Evolutionary conservation across 1,284 basidiomycete genomes (phyloP).

Genomic region (Microbotryum violaceum): DNA sequence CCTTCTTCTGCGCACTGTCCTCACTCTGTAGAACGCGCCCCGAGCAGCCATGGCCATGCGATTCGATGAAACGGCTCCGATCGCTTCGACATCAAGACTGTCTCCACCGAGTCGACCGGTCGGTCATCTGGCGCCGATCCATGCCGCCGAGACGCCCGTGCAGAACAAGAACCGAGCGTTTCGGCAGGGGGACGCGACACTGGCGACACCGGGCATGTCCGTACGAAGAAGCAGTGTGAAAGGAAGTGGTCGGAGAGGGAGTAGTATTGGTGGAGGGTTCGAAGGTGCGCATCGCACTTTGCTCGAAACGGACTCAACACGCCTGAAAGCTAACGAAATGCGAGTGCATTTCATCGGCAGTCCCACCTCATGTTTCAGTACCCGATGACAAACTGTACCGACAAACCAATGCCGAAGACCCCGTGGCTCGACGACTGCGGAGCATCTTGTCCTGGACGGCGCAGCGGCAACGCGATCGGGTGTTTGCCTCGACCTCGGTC

Average conservation of each 20-base stretch:
- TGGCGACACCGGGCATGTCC: constrained; percentile 7
- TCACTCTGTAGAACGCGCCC: neutral
- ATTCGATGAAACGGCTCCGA: neutral
- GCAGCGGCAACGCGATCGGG: constrained; percentile 19
- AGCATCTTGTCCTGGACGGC: constrained; percentile 25
- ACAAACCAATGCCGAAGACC: constrained; percentile 18
- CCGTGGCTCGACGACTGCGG: constrained; percentile 19
- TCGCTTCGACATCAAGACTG: neutral
- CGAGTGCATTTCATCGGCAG: neutral
- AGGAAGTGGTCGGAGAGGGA: constrained; percentile 23
- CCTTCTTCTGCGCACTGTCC: neutral
- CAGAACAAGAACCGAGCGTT: constrained; percentile 25
- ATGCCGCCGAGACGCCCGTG: constrained; percentile 24
- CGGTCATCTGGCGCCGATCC: neutral
- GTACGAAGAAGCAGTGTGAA: constrained; percentile 17
- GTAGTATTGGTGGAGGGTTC: constrained; percentile 26
- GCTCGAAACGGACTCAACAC: neutral
- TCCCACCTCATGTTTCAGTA: constrained; percentile 24
- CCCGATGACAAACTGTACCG: constrained; percentile 25
- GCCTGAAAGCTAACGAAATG: neutral
- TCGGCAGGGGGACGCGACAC: constrained; percentile 14
- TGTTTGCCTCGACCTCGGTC: neutral
- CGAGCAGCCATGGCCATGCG: neutral
- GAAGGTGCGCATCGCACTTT: constrained; percentile 5
- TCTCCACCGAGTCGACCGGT: neutral